A percentile compares a stretch with the other conserved stretches of the same genome.
Evolutionary conservation across 2,329 filamentous ascomycete species (phyloP).

Genomic region (Scytalidium lignicola): DNA sequence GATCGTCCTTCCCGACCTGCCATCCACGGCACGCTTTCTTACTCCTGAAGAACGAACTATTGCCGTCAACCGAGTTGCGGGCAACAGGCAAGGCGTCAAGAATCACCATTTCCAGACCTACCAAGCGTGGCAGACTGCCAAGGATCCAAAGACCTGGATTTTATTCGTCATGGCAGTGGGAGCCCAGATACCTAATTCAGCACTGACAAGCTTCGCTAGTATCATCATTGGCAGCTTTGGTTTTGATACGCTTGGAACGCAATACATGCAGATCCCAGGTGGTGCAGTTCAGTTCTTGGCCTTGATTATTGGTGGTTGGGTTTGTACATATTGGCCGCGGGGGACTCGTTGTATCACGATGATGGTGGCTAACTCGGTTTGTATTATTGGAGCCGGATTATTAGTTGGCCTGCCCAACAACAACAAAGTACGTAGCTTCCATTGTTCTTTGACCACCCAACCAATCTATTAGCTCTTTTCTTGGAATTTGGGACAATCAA

Average conservation of each 20-base stretch:
- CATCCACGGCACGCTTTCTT: conserved; percentile 58
- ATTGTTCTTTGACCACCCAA: background rate
- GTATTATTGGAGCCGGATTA: conserved; percentile 46
- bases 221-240: conserved; percentile 22
- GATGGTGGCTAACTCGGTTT: conserved; percentile 49
- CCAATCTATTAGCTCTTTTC: too few relatives aligned
- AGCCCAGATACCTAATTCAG: conserved; percentile 51
- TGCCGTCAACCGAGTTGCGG: conserved; percentile 46
- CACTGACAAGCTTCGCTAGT: conserved; percentile 42
- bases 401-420: conserved; percentile 44
- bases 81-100: conserved; percentile 49
- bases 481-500: background rate
- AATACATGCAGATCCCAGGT: conserved; percentile 56
- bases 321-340: conserved; percentile 48
- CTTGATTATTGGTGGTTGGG: conserved; percentile 42
- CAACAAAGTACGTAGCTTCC: conserved; percentile 36
- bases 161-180: conserved; percentile 46
- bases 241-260: conserved; percentile 42
- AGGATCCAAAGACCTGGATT: conserved; percentile 55
- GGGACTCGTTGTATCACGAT: conserved; percentile 47
- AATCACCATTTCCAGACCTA: conserved; percentile 43
- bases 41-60: conserved; percentile 49
- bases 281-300: conserved; percentile 52
- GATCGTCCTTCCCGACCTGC: conserved; percentile 56
- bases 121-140: conserved; percentile 40